phyloP scores from a whole-genome alignment of 2,329 filamentous ascomycete genomes.

The Eutypa lata region DNA sequence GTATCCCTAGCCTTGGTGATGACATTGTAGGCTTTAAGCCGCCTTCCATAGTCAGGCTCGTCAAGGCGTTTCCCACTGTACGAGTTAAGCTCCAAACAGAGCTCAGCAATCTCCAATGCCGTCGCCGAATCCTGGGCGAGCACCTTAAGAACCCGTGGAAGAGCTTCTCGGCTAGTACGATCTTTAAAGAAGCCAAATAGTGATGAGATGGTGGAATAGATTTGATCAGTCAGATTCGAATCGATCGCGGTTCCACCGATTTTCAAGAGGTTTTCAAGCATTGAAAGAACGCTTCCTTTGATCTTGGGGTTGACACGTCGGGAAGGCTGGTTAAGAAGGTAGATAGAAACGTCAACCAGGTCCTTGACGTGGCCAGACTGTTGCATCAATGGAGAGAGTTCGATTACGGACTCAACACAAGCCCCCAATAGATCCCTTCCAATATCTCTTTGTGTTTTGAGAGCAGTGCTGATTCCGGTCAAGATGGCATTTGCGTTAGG shows the following conservation, averaged over 20 bases:
- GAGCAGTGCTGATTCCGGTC: conserved; percentile 64
- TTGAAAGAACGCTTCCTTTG: conserved; percentile 76
- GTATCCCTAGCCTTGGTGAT: conserved; percentile 64
- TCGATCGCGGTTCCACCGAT: conserved; percentile 57
- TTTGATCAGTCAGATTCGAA: conserved; percentile 54
- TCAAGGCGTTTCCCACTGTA: conserved; percentile 70
- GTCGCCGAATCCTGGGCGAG: conserved; percentile 64
- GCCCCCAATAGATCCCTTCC: conserved; percentile 75
- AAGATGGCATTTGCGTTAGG: conserved; percentile 59
- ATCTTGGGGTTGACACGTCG: conserved; percentile 77
- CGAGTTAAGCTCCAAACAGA: conserved; percentile 81
- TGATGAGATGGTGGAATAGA: conserved; percentile 73
- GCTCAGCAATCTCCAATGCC: conserved; percentile 59
- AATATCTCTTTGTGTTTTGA: conserved; percentile 54
- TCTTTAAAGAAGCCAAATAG: conserved; percentile 92
- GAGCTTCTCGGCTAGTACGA: conserved; percentile 66
- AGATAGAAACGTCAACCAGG: conserved; percentile 75
- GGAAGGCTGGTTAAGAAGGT: conserved; percentile 80
- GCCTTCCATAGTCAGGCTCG: conserved; percentile 82
- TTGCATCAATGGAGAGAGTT: conserved; percentile 68
- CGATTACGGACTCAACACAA: conserved; percentile 75
- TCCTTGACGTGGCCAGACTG: conserved; percentile 68
- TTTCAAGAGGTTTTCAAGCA: conserved; percentile 77
- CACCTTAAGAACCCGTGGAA: conserved; percentile 70
- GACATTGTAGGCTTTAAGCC: conserved; percentile 70